Evolutionary conservation across 441 rosid species (phyloP), one percentile per base, ranked within the genome.

Genomic region (Erodium chrysanthum): DNA sequence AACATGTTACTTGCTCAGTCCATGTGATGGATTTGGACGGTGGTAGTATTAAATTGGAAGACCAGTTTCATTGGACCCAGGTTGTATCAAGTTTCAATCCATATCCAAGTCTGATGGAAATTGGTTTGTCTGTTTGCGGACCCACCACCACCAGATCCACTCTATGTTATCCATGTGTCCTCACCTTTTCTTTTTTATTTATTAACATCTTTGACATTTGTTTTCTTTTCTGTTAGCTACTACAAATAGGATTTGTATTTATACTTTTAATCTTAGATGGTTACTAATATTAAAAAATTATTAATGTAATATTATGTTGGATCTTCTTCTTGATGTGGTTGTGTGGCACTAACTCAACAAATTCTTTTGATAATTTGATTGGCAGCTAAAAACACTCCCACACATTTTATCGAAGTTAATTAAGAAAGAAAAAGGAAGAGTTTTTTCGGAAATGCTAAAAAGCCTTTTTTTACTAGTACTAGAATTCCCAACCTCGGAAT

Each of bases 11-110:
- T 2, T 56, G 62, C 21, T 22, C 62, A 56, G 62, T 56, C 62
- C 62, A 56, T 56, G 62, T 56, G 62, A 56, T 56, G 62, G 62
- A 56, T 56, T 56, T 56, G 62, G 62, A 56, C 62, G 62, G 62
- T 56, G 62, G 62, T 56, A 20, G 62, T 56, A 56, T 56, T 56
- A 56, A 56, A 56, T 56, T 56, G 25, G 62, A 56, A 56, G 62
- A 10, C 62, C 62, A 20, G 62, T 56, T 56, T 56, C n/a, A 21
- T 21, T 56, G 62, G 62, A 20, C 62, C 62, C 62, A 56, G 27
- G 14, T 17, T 50, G 62, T 56, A 56, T n/a, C 25, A 56, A 11
- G 3, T 11, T 56, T 10, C 62, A 44, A 44, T 44, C 50, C 23
- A 56, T 56, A 22, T 56, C 62, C 14, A 22, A 21, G 23, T 56